Conservation (phyloP, 2,329 filamentous ascomycete species). For the Hypomyces rosellus region DNA sequence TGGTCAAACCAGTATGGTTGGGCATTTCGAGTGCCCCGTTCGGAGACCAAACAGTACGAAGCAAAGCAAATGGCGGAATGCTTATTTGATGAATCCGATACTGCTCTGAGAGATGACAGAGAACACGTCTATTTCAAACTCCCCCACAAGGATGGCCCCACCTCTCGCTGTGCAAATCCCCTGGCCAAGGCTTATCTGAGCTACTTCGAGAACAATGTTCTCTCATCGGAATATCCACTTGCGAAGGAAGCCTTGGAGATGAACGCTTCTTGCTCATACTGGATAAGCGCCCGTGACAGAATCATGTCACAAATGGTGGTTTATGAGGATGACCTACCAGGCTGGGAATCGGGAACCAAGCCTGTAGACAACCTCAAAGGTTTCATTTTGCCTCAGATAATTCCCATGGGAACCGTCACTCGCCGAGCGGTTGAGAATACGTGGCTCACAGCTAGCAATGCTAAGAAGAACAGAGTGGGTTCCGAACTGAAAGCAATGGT, state of each 20-base stretch:
- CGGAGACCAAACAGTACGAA: constrained; percentile 57
- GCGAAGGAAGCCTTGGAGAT: constrained; percentile 95
- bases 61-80: constrained; percentile 67
- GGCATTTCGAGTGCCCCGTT: constrained; percentile 72
- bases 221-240: constrained; percentile 82
- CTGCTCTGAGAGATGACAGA: constrained; percentile 57
- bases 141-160: constrained; percentile 90
- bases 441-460: constrained; percentile 96
- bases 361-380: constrained; percentile 38
- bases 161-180: constrained; percentile 76
- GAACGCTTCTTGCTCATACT: constrained; percentile 98
- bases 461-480: constrained; percentile 90
- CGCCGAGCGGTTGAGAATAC: constrained; percentile 93
- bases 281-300: constrained; percentile 90
- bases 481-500: constrained; percentile 98
- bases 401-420: constrained; percentile 97
- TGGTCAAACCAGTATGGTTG: constrained; percentile 94
- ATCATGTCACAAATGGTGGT: constrained; percentile 96
- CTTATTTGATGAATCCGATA: constrained; percentile 69
- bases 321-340: constrained; percentile 59
- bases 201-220: constrained; percentile 83
- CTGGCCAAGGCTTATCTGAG: constrained; percentile 84
- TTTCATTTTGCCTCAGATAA: constrained; percentile 89
- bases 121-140: constrained; percentile 77
- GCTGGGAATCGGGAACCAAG: constrained; percentile 1